A percentile compares a stretch with the other conserved stretches of the same genome.
These are phyloP conservation scores for Trichosporon sp. DNA, from an alignment of 1,284 basidiomycete species.

Conservation along the genomic window DNA sequence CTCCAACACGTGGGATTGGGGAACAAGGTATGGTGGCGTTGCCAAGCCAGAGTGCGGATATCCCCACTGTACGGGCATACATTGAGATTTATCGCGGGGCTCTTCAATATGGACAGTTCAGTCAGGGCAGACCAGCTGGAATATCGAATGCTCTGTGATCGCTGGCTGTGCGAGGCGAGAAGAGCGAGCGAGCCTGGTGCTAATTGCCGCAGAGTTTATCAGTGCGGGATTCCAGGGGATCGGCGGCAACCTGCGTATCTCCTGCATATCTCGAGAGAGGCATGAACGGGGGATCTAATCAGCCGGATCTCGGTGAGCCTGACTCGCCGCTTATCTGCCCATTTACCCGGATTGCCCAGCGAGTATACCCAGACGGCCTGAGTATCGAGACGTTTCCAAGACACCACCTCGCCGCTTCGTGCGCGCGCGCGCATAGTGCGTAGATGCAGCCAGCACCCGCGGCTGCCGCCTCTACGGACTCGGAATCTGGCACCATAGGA, in stretches of 20 bases:
- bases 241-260: not conserved
- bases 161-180: not conserved
- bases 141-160: not conserved
- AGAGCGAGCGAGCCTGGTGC: not conserved
- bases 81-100: not conserved
- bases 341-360: not conserved
- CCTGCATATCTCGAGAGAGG: not conserved
- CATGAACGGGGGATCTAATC: constrained; percentile 2
- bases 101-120: no score
- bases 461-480: not conserved
- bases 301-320: not conserved
- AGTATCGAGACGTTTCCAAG: not conserved
- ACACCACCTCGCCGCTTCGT: not conserved
- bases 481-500: not conserved
- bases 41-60: not conserved
- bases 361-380: not conserved
- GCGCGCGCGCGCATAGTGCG: not conserved
- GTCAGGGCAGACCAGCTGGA: not conserved
- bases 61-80: not conserved
- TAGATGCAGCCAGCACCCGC: not conserved
- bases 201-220: not conserved
- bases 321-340: not conserved
- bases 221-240: not conserved
- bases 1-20: not conserved
- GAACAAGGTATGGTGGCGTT: not conserved